Evolutionary conservation across 2,329 filamentous ascomycete species (phyloP).

Genomic region (Penicillium brevicompactum): DNA sequence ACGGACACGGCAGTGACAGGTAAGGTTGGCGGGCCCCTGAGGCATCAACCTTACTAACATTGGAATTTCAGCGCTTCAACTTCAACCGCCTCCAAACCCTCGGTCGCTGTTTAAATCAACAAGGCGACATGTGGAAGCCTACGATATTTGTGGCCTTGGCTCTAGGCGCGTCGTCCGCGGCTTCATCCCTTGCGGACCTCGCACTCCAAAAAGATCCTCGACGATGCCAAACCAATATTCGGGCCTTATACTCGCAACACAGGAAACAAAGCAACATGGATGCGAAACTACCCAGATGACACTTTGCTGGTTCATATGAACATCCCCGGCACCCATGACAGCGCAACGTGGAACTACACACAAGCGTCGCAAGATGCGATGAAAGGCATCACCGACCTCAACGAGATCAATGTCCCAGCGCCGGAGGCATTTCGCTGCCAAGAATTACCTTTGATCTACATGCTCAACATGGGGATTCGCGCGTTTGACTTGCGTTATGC

Average conservation of each 20-base stretch:
- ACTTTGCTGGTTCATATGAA: constrained; percentile 51
- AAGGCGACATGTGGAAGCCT: neutral
- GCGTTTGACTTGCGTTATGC: constrained; percentile 56
- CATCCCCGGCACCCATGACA: constrained; percentile 55
- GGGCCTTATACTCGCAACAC: constrained; percentile 34
- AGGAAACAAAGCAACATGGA: constrained; percentile 45
- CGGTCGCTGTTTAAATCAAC: too few relatives aligned
- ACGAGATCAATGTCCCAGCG: constrained; percentile 30
- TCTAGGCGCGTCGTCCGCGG: neutral
- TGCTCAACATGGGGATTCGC: constrained; percentile 51
- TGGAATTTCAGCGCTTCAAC: neutral
- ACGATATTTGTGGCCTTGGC: constrained; percentile 1
- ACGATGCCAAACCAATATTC: constrained; percentile 48
- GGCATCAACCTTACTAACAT: neutral
- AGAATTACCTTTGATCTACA: constrained; percentile 37
- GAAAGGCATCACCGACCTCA: constrained; percentile 43
- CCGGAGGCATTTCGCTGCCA: constrained; percentile 49
- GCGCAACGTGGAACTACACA: constrained; percentile 56
- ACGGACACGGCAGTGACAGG: too few relatives aligned
- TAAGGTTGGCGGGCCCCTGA: neutral
- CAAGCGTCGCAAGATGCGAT: constrained; percentile 45
- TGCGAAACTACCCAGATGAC: constrained; percentile 47
- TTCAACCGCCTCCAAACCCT: too few relatives aligned
- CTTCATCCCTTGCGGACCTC: constrained; percentile 31
- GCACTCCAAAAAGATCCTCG: constrained; percentile 47